Evolutionary conservation across 2,329 filamentous ascomycete species (phyloP).

Genomic region (Clarireedia monteithiana): DNA sequence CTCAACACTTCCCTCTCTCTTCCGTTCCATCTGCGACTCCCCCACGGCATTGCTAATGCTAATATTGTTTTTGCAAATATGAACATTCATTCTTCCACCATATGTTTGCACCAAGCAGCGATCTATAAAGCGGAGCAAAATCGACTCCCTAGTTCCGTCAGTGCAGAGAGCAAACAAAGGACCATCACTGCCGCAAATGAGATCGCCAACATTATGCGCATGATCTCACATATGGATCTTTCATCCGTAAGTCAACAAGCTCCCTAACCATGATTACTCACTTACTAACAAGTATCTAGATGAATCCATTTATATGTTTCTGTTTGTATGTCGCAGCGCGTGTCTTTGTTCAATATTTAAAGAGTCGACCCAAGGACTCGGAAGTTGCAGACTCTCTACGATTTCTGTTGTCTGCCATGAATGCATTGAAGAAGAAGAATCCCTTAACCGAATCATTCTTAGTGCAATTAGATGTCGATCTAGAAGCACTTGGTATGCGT

Average conservation of each 20-base stretch:
- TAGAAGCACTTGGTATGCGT: slow-evolving; percentile 62
- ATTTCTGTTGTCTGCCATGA: slow-evolving; percentile 86
- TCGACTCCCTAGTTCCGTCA: slow-evolving; percentile 65
- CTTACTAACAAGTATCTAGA: slow-evolving; percentile 43
- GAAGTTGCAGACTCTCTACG: slow-evolving; percentile 74
- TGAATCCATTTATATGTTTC: slow-evolving; percentile 94
- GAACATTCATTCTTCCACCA: slow-evolving; percentile 92
- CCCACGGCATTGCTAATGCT: slow-evolving; percentile 64
- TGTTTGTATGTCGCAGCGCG: slow-evolving; percentile 92
- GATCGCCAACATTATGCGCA: slow-evolving; percentile 90
- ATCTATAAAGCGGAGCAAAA: slow-evolving; percentile 97
- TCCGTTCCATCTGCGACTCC: slow-evolving; percentile 73
- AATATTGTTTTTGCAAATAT: slow-evolving; percentile 94
- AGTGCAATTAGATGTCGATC: slow-evolving; percentile 85
- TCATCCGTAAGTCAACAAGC: slow-evolving; percentile 53
- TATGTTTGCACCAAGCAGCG: slow-evolving; percentile 95
- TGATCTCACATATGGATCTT: slow-evolving; percentile 85
- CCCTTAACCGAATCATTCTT: slow-evolving; percentile 92
- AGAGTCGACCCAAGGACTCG: slow-evolving; percentile 79
- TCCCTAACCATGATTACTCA: background rate
- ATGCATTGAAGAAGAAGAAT: slow-evolving; percentile 78
- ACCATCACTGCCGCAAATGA: slow-evolving; percentile 92
- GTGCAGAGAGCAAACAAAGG: slow-evolving; percentile 82
- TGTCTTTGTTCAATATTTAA: slow-evolving; percentile 95
- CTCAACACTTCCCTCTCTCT: slow-evolving; percentile 79